These are phyloP conservation scores for Paracoccidioides lutzii DNA, from an alignment of 2,329 filamentous ascomycete species.

Conservation along the genomic window DNA sequence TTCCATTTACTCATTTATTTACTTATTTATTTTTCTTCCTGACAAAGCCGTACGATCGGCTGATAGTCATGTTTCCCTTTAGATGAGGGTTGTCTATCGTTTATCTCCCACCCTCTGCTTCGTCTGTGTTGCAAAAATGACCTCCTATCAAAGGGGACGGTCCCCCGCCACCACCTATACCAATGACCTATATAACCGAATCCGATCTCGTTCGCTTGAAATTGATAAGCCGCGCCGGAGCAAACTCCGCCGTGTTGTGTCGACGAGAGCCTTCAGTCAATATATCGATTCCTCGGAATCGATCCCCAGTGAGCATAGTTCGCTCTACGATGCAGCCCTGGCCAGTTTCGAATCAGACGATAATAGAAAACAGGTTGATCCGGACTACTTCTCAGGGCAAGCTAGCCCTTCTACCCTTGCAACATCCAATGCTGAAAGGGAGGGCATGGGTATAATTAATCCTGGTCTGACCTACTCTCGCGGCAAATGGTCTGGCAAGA, in stretches of 20 bases:
- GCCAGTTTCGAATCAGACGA: conserved; percentile 19
- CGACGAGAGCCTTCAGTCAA: conserved; percentile 10
- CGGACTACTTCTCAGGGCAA: conserved; percentile 20
- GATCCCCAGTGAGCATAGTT: conserved; percentile 23
- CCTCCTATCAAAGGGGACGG: not conserved
- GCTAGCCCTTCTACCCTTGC: conserved; percentile 8
- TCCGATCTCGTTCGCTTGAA: conserved; percentile 3
- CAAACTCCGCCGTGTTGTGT: conserved; percentile 12
- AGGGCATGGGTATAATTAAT: not conserved
- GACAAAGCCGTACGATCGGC: not conserved
- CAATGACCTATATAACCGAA: not conserved
- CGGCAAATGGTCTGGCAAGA: conserved; percentile 13
- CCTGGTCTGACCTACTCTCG: conserved; percentile 1
- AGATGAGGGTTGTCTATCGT: conserved; percentile 4
- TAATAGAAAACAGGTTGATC: conserved; percentile 5
- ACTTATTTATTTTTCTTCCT: not conserved
- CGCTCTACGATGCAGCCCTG: conserved; percentile 26
- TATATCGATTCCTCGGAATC: conserved; percentile 21
- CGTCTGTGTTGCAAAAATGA: not conserved
- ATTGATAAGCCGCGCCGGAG: conserved; percentile 3
- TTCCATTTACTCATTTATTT: not conserved
- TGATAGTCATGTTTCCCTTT: not conserved
- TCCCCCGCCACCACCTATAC: not conserved
- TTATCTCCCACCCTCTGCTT: conserved; percentile 1
- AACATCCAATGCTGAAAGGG: not conserved